Evolutionary conservation across 148 eudicot species (phyloP).

Genomic region (Amaranthus cruentus): DNA sequence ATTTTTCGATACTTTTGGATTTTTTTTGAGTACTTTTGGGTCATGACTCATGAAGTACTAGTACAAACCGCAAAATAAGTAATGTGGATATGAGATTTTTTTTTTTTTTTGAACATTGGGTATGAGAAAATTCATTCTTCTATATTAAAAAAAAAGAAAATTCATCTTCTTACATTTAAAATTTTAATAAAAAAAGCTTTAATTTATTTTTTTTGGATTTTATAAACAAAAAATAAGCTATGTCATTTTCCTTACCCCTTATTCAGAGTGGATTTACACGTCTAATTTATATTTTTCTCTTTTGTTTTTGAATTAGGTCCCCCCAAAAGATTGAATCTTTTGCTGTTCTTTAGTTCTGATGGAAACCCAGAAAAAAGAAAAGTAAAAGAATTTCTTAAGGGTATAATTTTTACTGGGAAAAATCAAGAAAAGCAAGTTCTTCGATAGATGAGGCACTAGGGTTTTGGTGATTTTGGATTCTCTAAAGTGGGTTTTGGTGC

Average conservation of each 20-base stretch:
- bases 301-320: constrained; percentile 20
- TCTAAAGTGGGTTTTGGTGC: constrained; percentile 22
- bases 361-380: constrained; percentile 4
- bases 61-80: neutral
- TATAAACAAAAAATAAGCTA: neutral
- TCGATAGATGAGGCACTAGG: constrained; percentile 16
- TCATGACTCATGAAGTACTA: neutral
- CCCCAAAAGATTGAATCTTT: constrained; percentile 28
- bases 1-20: too few species aligned
- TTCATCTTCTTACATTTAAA: neutral
- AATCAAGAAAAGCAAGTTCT: constrained; percentile 8
- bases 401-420: constrained; percentile 10
- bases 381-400: constrained; percentile 9
- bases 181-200: too few species aligned
- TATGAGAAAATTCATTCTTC: neutral
- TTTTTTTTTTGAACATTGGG: neutral
- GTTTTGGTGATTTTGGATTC: constrained; percentile 24
- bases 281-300: constrained; percentile 12
- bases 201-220: too few species aligned
- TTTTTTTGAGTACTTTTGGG: neutral
- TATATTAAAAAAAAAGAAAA: neutral
- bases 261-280: constrained; percentile 25
- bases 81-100: neutral
- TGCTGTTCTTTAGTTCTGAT: constrained; percentile 18
- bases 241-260: constrained; percentile 26